Conservation (phyloP, 2,329 filamentous ascomycete species). For the Simplicillium sp. region DNA sequence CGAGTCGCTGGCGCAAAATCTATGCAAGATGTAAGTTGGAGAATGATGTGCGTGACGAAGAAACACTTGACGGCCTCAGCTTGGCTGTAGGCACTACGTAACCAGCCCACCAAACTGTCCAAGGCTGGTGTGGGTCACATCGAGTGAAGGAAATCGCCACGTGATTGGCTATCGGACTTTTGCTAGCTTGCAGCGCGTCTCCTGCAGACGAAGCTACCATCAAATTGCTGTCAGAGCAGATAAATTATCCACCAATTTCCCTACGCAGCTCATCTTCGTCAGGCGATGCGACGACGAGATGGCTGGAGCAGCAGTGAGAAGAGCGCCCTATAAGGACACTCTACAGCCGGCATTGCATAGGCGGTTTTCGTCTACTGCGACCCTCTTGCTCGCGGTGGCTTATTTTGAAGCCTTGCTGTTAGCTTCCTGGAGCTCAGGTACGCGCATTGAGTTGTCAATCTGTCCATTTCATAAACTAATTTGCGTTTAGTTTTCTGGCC, state of each 20-base stretch:
- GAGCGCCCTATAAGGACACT: constrained; percentile 72
- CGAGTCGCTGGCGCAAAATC: constrained; percentile 6
- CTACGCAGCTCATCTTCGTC: constrained; percentile 16
- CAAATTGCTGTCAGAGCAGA: background rate
- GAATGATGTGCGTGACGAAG: constrained; percentile 6
- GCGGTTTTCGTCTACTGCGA: constrained; percentile 71
- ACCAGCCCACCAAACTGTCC: constrained; percentile 1
- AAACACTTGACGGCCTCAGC: too few species aligned
- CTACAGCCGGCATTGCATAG: constrained; percentile 81
- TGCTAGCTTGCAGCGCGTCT: too few species aligned
- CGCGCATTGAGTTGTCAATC: constrained; percentile 21
- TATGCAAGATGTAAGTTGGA: constrained; percentile 15
- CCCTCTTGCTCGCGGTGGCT: constrained; percentile 59
- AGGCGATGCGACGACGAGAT: constrained; percentile 39
- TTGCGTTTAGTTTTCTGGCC: constrained; percentile 64
- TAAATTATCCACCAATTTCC: constrained; percentile 6
- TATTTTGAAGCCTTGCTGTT: constrained; percentile 65
- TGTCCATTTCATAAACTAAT: constrained; percentile 6
- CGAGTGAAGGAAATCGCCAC: background rate
- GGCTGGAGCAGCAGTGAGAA: constrained; percentile 45
- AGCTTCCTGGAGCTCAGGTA: constrained; percentile 60
- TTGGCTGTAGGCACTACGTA: constrained; percentile 9
- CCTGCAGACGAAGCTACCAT: background rate
- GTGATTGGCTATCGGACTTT: too few species aligned
- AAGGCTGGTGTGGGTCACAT: background rate